A percentile compares a stretch with the other conserved stretches of the same genome.
These are phyloP conservation scores for Aspergillus coremiiformis DNA, from an alignment of 495 filamentous ascomycete species.

Conservation along the genomic window DNA sequence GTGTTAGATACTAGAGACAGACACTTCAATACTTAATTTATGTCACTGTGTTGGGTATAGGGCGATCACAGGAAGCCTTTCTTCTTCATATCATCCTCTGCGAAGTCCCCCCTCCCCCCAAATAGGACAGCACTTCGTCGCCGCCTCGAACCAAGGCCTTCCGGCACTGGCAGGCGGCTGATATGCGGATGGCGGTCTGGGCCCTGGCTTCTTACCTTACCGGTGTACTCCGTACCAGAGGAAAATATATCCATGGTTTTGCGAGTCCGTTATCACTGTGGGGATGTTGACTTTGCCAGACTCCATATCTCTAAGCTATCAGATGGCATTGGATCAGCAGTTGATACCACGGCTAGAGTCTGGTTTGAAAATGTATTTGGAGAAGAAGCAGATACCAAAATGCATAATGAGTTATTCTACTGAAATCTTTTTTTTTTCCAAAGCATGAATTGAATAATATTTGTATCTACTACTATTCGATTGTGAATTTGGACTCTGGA, in stretches of 20 bases:
- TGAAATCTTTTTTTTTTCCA: too few species aligned
- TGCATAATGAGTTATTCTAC: too few species aligned
- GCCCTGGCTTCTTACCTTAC: conserved; percentile 48
- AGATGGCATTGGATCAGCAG: conserved; percentile 43
- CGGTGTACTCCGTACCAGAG: not conserved
- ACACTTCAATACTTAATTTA: conserved; percentile 33
- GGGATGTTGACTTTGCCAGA: conserved; percentile 37
- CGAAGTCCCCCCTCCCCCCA: conserved; percentile 25
- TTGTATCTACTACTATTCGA: too few species aligned
- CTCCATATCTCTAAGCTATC: conserved; percentile 32
- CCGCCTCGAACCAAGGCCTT: conserved; percentile 32
- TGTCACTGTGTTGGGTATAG: conserved; percentile 64
- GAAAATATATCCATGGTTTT: conserved; percentile 12
- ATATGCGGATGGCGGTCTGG: conserved; percentile 55
- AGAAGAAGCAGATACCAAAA: not conserved
- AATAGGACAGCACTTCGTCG: conserved; percentile 35
- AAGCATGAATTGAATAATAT: too few species aligned
- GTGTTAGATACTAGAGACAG: conserved; percentile 32
- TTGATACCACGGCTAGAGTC: conserved; percentile 29
- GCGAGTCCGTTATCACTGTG: conserved; percentile 35
- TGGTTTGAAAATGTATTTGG: conserved; percentile 11
- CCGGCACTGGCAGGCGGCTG: conserved; percentile 40
- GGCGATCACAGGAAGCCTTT: conserved; percentile 50
- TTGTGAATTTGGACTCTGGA: too few species aligned
- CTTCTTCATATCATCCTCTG: conserved; percentile 44